Conservation (phyloP, 164 flowering plant genomes). For the Aristolochia californica region DNA sequence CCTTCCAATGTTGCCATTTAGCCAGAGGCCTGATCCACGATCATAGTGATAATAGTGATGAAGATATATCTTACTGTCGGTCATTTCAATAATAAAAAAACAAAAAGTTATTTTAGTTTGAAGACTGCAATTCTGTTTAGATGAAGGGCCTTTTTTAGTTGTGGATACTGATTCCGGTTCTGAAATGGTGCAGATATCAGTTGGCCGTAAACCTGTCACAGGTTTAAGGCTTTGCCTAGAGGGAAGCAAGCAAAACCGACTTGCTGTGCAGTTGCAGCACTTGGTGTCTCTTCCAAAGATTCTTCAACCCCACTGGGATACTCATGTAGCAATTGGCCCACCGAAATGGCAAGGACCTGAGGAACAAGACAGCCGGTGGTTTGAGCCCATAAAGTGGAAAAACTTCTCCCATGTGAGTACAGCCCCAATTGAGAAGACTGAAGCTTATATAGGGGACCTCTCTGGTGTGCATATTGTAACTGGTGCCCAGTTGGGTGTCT, state of each 20-base stretch:
- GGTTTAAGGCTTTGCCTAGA: slow-evolving; percentile 83
- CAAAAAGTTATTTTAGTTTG: too few species aligned
- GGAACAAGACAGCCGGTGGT: slow-evolving; percentile 98
- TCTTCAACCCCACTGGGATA: slow-evolving; percentile 90
- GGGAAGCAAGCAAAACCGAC: slow-evolving; percentile 79
- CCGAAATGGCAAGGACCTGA: slow-evolving; percentile 97
- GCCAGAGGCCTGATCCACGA: too few species aligned
- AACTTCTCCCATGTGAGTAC: slow-evolving; percentile 98
- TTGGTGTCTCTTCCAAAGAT: slow-evolving; percentile 85
- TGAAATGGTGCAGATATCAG: slow-evolving; percentile 55
- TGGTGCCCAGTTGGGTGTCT: slow-evolving; percentile 93
- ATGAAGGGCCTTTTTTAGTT: background rate
- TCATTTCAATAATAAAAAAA: too few species aligned
- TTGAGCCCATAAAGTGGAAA: slow-evolving; percentile 97
- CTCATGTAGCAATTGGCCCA: slow-evolving; percentile 88
- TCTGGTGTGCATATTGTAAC: slow-evolving; percentile 94
- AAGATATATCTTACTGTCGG: too few species aligned
- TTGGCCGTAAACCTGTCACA: slow-evolving; percentile 94
- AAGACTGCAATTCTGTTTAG: too few species aligned
- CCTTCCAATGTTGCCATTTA: too few species aligned
- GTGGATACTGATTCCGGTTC: background rate
- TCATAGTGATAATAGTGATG: too few species aligned
- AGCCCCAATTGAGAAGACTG: slow-evolving; percentile 82
- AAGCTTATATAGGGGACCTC: slow-evolving; percentile 90
- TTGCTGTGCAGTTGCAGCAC: slow-evolving; percentile 80